These are phyloP conservation scores for Marvania coccoides DNA, from an alignment of 139 green algal species.

Conservation along the genomic window DNA sequence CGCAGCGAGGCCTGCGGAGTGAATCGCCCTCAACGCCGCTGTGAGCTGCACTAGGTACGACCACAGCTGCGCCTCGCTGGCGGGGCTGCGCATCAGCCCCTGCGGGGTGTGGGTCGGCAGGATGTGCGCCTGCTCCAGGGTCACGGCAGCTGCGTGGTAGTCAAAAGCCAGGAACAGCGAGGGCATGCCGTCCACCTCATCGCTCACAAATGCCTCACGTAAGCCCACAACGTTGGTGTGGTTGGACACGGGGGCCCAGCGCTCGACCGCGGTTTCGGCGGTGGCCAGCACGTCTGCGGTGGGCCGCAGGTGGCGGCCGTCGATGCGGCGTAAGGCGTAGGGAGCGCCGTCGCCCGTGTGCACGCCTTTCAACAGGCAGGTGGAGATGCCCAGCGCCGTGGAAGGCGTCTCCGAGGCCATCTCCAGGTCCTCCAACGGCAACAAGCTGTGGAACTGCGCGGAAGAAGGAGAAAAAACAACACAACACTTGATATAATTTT, in stretches of 20 bases:
- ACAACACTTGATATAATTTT: too few species aligned
- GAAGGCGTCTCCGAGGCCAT: slow-evolving; percentile 4
- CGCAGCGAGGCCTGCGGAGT: slow-evolving; percentile 55
- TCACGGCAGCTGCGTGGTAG: slow-evolving; percentile 52
- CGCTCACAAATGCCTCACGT: slow-evolving; percentile 56
- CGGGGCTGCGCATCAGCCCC: slow-evolving; percentile 21
- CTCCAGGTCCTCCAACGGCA: slow-evolving; percentile 34
- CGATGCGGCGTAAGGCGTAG: slow-evolving; percentile 64
- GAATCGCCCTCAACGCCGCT: slow-evolving; percentile 51
- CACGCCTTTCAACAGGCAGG: slow-evolving; percentile 65
- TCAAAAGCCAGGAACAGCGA: slow-evolving; percentile 58
- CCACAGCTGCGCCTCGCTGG: slow-evolving; percentile 76
- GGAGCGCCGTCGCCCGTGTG: slow-evolving; percentile 47
- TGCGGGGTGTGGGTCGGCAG: slow-evolving; percentile 8
- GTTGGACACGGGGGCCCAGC: slow-evolving; percentile 45
- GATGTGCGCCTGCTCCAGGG: slow-evolving; percentile 46
- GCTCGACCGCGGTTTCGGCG: slow-evolving; percentile 41
- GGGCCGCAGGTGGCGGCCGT: slow-evolving; percentile 63
- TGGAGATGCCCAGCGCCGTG: slow-evolving; percentile 26
- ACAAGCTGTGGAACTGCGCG: slow-evolving; percentile 82
- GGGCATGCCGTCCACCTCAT: slow-evolving; percentile 44
- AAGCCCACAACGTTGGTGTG: slow-evolving; percentile 70
- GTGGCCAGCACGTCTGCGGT: slow-evolving; percentile 55
- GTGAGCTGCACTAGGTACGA: slow-evolving; percentile 72
- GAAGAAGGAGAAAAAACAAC: too few species aligned